Evolutionary conservation across 2,329 filamentous ascomycete species (phyloP), one percentile per base, ranked within the genome.

Genomic region (Penicillium sp.): DNA sequence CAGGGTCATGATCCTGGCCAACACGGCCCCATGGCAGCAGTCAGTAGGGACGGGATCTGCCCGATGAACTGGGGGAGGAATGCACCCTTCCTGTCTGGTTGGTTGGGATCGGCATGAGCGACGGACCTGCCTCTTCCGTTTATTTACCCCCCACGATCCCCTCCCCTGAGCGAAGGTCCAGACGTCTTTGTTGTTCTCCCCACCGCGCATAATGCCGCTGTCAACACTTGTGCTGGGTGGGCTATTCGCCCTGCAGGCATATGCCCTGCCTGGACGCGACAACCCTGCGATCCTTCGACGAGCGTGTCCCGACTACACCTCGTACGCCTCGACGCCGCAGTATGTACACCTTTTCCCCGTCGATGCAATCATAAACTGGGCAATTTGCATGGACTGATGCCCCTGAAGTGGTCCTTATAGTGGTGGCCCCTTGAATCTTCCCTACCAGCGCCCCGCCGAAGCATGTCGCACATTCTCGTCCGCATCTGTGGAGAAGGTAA

Each of bases 381-480:
- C 11, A 26, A 7, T 19, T 49, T 7, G 40, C n/a, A 46, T 58
- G 42, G 57, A 57, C 28, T 60, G 30, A 61, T 25, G 61, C 30
- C 4, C 16, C 25, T 49, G 49, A 63, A 96, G 93, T 75, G 83
- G 83, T 22, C 95, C 95, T 0, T 85, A 89, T 64, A 97, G 92
- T 76, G 82, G 88, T 22, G 95, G 95, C 0, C 89, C 90, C 4
- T 83, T 96, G 71, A 82, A 83, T 55, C 83, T 99, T 1, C 93
- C 95, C 0, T 98, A 87, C 76, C 95, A 99, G 75, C 85, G 95
- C 60, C 95, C 95, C 3, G 86, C 88, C 35, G 81, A 82, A 58
- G 85, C 87, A 74, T 99, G 95, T 76, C 91, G 95, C 65, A 97
- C 93, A 0, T 99, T 98, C 78, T 85, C 87, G 58, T 97, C 93